Evolutionary conservation across 306 rosid species (phyloP).

Genomic region (Canavalia ensiformis): DNA sequence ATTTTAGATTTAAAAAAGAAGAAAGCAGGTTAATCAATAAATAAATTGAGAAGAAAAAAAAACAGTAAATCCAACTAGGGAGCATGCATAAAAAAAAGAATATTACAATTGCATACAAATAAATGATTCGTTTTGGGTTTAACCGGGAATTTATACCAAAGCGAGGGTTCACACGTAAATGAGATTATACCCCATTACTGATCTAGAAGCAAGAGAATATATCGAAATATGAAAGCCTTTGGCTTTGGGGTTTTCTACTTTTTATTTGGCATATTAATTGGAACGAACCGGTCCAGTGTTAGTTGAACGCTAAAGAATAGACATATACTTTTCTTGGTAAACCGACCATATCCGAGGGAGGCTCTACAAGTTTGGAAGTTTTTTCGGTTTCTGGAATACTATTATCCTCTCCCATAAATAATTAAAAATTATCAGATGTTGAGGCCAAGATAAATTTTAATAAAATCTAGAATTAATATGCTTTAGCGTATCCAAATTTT

Average conservation of each 20-base stretch:
- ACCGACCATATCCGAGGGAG: slow-evolving; percentile 42
- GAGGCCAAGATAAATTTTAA: not conserved
- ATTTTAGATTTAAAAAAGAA: slow-evolving; percentile 5
- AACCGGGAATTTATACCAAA: slow-evolving; percentile 44
- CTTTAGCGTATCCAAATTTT: not conserved
- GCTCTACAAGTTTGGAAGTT: slow-evolving; percentile 14
- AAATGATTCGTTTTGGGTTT: slow-evolving; percentile 22
- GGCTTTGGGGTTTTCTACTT: slow-evolving; percentile 11
- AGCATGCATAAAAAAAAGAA: slow-evolving; percentile 21
- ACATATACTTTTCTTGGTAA: not conserved
- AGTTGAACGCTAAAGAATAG: slow-evolving; percentile 3
- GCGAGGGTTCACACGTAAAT: slow-evolving; percentile 37
- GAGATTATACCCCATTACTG: slow-evolving; percentile 25
- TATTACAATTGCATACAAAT: not conserved
- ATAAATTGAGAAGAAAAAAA: not conserved
- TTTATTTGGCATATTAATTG: not conserved
- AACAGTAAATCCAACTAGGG: not conserved
- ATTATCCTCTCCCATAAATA: not conserved
- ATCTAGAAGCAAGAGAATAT: slow-evolving; percentile 36
- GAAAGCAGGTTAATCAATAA: not conserved
- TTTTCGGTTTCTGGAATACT: slow-evolving; percentile 22
- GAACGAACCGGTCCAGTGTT: slow-evolving; percentile 1
- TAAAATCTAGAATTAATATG: not conserved
- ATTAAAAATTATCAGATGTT: not conserved
- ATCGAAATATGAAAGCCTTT: not conserved